These are phyloP conservation scores for Pyrus bretschneideri DNA, from an alignment of 306 rosid genomes.

Conservation along the genomic window DNA sequence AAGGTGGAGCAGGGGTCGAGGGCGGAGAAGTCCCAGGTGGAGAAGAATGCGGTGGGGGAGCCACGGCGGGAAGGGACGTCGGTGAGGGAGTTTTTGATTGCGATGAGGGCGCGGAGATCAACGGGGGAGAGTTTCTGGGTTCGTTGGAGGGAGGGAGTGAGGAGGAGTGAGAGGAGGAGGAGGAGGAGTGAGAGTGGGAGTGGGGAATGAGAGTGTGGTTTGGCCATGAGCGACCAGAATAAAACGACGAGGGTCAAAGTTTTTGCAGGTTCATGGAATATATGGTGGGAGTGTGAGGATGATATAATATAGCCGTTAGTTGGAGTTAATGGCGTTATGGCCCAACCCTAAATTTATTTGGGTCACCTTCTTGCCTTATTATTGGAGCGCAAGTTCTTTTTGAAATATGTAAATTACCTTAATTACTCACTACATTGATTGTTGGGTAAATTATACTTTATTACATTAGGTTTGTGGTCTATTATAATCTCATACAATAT, in stretches of 20 bases:
- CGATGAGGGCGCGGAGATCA: slow-evolving; percentile 55
- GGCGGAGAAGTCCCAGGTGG: slow-evolving; percentile 68
- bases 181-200: background rate
- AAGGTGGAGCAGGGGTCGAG: slow-evolving; percentile 68
- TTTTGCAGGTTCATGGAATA: background rate
- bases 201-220: background rate
- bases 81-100: slow-evolving; percentile 49
- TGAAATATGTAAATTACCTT: background rate
- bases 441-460: no score
- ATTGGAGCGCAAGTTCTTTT: background rate
- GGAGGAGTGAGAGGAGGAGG: background rate
- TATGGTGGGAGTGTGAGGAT: background rate
- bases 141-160: slow-evolving; percentile 12
- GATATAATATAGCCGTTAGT: background rate
- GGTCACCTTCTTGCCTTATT: background rate
- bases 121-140: slow-evolving; percentile 9
- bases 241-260: background rate
- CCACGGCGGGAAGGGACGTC: slow-evolving; percentile 30
- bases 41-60: slow-evolving; percentile 38
- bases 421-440: background rate
- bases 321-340: background rate
- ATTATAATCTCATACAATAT: no score
- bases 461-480: accelerated
- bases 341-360: background rate
- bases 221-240: background rate